These are phyloP conservation scores for Backusella parvicylindrica DNA, from an alignment of 192 early-diverging fungal species.

Conservation along the genomic window DNA sequence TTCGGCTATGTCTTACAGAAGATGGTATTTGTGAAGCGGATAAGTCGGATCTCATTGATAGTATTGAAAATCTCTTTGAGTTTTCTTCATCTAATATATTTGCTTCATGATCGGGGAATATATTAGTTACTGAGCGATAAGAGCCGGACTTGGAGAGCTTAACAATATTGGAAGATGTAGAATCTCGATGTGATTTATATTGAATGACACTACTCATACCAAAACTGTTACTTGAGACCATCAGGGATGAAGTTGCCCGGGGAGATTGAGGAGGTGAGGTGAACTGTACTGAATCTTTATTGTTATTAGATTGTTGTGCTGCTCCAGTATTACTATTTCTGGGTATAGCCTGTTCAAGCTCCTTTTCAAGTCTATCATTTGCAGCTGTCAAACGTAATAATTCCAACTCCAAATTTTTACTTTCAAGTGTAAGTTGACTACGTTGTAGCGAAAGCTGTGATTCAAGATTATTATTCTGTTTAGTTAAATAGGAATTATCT, in stretches of 20 bases:
- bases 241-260: conserved; percentile 8
- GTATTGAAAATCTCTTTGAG: background rate
- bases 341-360: conserved; percentile 29
- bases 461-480: conserved; percentile 25
- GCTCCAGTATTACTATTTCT: background rate
- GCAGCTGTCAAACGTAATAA: conserved; percentile 18
- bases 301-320: background rate
- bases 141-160: conserved; percentile 12
- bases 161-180: background rate
- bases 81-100: background rate
- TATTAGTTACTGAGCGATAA: background rate
- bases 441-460: conserved; percentile 20
- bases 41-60: background rate
- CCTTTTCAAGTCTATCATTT: conserved; percentile 34
- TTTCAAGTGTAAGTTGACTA: conserved; percentile 11
- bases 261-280: conserved; percentile 21
- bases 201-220: background rate
- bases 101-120: background rate
- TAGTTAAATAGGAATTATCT: conserved; percentile 23
- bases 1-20: background rate
- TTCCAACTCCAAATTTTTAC: conserved; percentile 26
- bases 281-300: background rate
- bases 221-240: background rate
- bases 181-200: conserved; percentile 5
- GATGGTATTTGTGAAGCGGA: background rate